Base-by-base conservation (phyloP, 2,329 filamentous ascomycete species). In the Magnaporthiopsis incrustans region DNA sequence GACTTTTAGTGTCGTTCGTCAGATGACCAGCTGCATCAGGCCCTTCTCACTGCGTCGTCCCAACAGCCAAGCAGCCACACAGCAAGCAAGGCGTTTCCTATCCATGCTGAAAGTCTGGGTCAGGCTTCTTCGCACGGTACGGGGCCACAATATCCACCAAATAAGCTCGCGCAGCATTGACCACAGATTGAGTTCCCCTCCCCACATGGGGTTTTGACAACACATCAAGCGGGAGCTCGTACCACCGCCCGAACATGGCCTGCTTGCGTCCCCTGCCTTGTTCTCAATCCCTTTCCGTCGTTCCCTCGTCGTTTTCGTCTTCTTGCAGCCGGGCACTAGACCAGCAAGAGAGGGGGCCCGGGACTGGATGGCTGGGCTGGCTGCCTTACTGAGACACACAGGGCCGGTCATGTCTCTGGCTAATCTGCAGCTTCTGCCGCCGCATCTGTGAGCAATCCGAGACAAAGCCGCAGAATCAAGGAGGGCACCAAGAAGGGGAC, bases 141-240 rank as follows among this genome's bases (percentile, higher is more conserved):
- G 44, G 44, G 44, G 44, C 44, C 44, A 11, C 44, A 53, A 53
- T 53, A 53, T 53, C 44, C 44, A 53, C 59, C 57, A 63, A 63
- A 63, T 57, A 63, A 53, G 57, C 38, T 53, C 57, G 57, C 62
- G 27, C 58, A 59, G 22, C 58, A 30, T 58, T n/a, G 57, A 26
- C 57, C 10, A 33, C 57, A 58, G 25, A 27, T 58, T 58, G 26
- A 32, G 26, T 25, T 35, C 26, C 30, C 33, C 12, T 35, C 33
- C 58, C 58, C 58, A 60, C 58, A 32, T 60, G 14, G 30, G 22
- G 33, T 60, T 60, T 27, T 27, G 57, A 58, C 57, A 58, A 58
- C 57, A 58, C 57, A 58, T 58, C 57, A 58, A 58, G 30, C 57
- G 26, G 18, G 30, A 58, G 57, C 57, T 58, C 56, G 57, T 53